Base-by-base conservation (phyloP, 495 filamentous ascomycete species). In the Aspergillus diversus region DNA sequence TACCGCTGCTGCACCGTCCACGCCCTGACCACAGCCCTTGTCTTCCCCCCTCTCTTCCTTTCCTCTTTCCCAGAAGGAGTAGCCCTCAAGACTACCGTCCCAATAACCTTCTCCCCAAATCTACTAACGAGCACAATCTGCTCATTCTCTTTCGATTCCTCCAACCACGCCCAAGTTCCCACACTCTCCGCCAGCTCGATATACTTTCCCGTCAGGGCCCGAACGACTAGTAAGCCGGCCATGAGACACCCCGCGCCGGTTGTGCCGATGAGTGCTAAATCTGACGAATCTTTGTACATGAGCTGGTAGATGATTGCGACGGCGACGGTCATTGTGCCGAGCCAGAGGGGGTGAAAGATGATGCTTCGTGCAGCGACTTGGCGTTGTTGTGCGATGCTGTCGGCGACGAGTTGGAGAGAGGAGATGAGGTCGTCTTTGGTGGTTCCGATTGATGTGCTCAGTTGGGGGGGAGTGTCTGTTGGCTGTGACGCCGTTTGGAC, bases 1-100 rank as follows among this genome's bases (percentile, higher is more conserved):
- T 91, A 93, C 64, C 73, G 77, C 61, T 85, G 63, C 70, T 82
- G 80, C 0, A 92, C 89, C 4, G 91, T 91, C 90, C 91, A 93
- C 1, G 89, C 91, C 27, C 88, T 79, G 51, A 94, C 87, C 16
- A 90, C 73, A 7, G 61, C 56, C 31, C 34, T n/a, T 3, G 12
- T 6, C 11, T 61, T 66, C 49, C 48, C 35, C 13, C 46, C 51
- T 16, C 13, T 34, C 32, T 13, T 34, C 51, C 34, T 13, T 27
- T 1, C 21, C 34, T 70, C 72, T 27, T 27, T 27, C 1, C 21
- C 21, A 27, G 21, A 1, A 16, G 60, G 65, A 2, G 75, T 68
- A 57, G 75, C 72, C 55, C 81, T 75, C 61, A 88, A 63, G 3
- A 87, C 82, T 27, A 82, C 42, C 0, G 80, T 72, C 3, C 80